Conservation (phyloP, 1,284 basidiomycete genomes). For the Rhizopogon parksii region DNA sequence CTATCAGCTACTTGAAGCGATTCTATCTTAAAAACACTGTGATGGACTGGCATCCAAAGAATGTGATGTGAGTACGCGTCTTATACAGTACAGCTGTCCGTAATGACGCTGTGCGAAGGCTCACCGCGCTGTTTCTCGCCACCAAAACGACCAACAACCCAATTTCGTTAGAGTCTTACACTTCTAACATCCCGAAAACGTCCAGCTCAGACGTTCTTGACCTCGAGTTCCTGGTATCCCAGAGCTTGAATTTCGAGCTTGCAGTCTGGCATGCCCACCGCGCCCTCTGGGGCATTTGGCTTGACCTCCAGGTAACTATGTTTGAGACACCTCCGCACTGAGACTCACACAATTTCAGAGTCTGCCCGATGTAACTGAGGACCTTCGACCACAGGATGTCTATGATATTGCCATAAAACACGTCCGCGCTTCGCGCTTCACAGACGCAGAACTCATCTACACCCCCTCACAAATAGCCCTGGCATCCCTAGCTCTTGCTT, state of each 20-base stretch:
- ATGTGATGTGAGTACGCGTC: conserved; percentile 79
- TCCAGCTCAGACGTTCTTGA: conserved; percentile 79
- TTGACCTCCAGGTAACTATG: conserved; percentile 78
- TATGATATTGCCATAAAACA: conserved; percentile 58
- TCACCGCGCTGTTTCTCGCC: conserved; percentile 91
- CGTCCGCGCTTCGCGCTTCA: conserved; percentile 71
- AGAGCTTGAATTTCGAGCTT: conserved; percentile 91
- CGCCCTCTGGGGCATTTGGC: conserved; percentile 82
- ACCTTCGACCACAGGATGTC: conserved; percentile 36
- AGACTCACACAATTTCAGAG: conserved; percentile 33
- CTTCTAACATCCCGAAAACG: conserved; percentile 74
- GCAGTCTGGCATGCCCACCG: conserved; percentile 87
- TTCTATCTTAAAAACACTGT: conserved; percentile 98
- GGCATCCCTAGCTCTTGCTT: conserved; percentile 68
- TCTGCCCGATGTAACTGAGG: conserved; percentile 38
- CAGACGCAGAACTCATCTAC: conserved; percentile 89
- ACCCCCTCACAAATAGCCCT: conserved; percentile 91
- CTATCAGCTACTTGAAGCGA: conserved; percentile 87
- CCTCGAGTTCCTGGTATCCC: conserved; percentile 92
- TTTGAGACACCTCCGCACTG: not conserved
- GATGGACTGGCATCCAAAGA: conserved; percentile 99
- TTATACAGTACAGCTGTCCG: not conserved
- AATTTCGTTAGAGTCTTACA: conserved; percentile 81
- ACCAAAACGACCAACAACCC: conserved; percentile 96
- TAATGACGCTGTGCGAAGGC: conserved; percentile 44